These are phyloP conservation scores for Caryopteris hybrid DNA, from an alignment of 305 asterid genomes.

Conservation along the genomic window DNA sequence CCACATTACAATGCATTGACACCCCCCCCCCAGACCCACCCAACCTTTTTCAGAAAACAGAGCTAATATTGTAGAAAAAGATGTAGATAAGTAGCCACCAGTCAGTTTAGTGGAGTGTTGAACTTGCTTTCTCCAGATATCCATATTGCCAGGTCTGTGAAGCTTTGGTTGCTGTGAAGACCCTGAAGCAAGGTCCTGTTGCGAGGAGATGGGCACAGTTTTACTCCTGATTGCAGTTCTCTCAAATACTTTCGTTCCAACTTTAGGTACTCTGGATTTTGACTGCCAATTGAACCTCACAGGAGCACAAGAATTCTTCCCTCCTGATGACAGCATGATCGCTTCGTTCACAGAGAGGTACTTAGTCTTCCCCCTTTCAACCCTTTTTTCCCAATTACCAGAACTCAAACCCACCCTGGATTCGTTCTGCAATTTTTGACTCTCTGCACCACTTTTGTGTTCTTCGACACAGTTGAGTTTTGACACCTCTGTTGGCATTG, in stretches of 20 bases:
- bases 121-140: neutral
- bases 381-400: slow-evolving; percentile 32
- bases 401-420: slow-evolving; percentile 11
- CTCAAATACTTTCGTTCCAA: neutral
- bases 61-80: neutral
- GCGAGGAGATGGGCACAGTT: slow-evolving; percentile 5
- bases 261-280: slow-evolving; percentile 8
- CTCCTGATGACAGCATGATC: slow-evolving; percentile 36
- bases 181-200: slow-evolving; percentile 16
- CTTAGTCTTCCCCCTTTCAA: slow-evolving; percentile 35
- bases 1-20: neutral
- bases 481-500: neutral
- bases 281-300: slow-evolving; percentile 4
- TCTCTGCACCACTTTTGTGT: slow-evolving; percentile 9
- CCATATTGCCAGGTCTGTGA: slow-evolving; percentile 20
- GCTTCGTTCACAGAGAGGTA: slow-evolving; percentile 37
- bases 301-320: slow-evolving; percentile 7
- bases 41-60: neutral
- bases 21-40: too few species aligned
- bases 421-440: slow-evolving; percentile 7
- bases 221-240: slow-evolving; percentile 19
- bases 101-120: slow-evolving; percentile 18
- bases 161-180: slow-evolving; percentile 19
- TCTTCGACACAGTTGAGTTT: neutral
- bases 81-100: slow-evolving; percentile 25